Evolutionary conservation across 352 stramenopile genomes (phyloP).

Genomic region (Phytophthora tentaculata): DNA sequence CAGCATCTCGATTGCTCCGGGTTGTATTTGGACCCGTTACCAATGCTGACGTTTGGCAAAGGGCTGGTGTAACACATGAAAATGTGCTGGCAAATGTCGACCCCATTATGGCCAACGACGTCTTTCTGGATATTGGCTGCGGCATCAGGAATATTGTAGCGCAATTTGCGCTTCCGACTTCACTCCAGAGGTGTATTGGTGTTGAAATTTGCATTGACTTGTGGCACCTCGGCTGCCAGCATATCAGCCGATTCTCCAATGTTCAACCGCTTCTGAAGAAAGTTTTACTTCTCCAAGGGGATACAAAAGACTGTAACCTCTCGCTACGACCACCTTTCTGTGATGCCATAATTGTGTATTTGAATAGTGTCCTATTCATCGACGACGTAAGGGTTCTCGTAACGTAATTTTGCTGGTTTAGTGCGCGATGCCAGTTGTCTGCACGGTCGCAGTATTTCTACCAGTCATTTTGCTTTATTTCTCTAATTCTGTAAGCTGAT

Average conservation of each 20-base stretch:
- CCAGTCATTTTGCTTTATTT: no score
- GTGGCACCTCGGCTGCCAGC: neutral
- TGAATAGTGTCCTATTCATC: slow-evolving; percentile 12
- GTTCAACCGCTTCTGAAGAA: slow-evolving; percentile 16
- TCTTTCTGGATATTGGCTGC: slow-evolving; percentile 14
- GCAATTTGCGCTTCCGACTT: slow-evolving; percentile 7
- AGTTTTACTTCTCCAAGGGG: neutral
- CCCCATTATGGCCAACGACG: neutral
- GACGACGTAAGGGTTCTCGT: slow-evolving; percentile 12
- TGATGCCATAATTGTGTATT: slow-evolving; percentile 9
- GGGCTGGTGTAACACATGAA: slow-evolving; percentile 12
- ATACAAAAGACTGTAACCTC: slow-evolving; percentile 2
- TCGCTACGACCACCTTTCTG: slow-evolving; percentile 1
- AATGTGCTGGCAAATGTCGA: neutral
- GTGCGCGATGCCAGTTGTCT: no score
- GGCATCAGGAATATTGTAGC: slow-evolving; percentile 7
- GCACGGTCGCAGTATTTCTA: no score
- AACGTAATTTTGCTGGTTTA: no score
- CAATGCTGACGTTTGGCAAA: slow-evolving; percentile 4
- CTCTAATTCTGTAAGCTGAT: no score
- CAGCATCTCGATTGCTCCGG: neutral
- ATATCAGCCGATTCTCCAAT: slow-evolving; percentile 6
- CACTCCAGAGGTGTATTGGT: neutral
- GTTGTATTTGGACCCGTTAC: slow-evolving; percentile 5
- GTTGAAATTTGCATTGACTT: slow-evolving; percentile 6